A percentile compares a stretch with the other conserved stretches of the same genome.
Evolutionary conservation across 2,329 filamentous ascomycete genomes (phyloP).

Genomic region (Trichoderma oligosporum): DNA sequence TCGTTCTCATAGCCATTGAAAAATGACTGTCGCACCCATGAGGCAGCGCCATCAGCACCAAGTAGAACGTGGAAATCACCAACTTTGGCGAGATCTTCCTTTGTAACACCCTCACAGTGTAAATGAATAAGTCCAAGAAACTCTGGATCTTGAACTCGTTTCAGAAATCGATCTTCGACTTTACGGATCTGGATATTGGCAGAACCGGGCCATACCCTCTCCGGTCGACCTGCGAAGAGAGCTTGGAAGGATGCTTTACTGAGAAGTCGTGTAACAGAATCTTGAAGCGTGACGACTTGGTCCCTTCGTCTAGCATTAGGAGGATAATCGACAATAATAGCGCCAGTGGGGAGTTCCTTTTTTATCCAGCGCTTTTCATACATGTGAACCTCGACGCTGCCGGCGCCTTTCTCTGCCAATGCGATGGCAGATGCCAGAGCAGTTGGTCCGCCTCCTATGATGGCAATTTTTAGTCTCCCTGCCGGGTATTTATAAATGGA

Average conservation of each 20-base stretch:
- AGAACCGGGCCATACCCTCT: conserved; percentile 36
- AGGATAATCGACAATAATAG: conserved; percentile 30
- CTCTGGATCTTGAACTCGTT: conserved; percentile 31
- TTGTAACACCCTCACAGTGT: conserved; percentile 31
- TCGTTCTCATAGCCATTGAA: conserved; percentile 36
- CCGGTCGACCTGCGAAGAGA: conserved; percentile 32
- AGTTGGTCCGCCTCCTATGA: conserved; percentile 34
- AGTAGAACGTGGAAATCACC: conserved; percentile 37
- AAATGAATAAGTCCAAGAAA: conserved; percentile 33
- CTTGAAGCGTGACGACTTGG: conserved; percentile 37
- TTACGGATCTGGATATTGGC: conserved; percentile 39
- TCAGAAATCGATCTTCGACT: conserved; percentile 37
- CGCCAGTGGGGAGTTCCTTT: conserved; percentile 22
- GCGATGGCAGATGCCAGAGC: conserved; percentile 33
- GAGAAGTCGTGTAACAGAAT: conserved; percentile 33
- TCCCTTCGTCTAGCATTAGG: conserved; percentile 31
- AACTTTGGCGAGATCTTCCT: conserved; percentile 30
- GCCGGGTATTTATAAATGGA: conserved; percentile 30
- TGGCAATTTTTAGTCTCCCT: conserved; percentile 30
- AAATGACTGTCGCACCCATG: conserved; percentile 34
- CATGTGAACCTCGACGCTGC: conserved; percentile 34
- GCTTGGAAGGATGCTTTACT: conserved; percentile 29
- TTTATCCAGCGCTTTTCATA: conserved; percentile 35
- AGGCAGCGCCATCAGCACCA: conserved; percentile 36
- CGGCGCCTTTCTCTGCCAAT: conserved; percentile 33